phyloP scores from a whole-genome alignment of 2,329 filamentous ascomycete species.

The Fusarium dimerum region DNA sequence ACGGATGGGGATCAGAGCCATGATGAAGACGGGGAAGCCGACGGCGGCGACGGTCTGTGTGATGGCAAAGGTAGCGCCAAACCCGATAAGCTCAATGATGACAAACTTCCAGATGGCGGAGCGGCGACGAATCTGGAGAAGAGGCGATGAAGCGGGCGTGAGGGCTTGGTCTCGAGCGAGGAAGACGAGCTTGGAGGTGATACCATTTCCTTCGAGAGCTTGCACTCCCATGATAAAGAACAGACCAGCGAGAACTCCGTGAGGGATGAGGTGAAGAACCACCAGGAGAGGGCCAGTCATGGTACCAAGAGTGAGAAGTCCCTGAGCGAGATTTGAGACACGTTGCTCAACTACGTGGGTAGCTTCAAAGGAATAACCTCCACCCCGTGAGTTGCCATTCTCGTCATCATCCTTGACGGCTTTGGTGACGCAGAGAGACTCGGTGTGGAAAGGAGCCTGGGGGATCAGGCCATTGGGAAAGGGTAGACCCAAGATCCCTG shows the following conservation, averaged over 20 bases:
- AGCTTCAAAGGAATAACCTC: constrained; percentile 52
- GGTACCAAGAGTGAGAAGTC: constrained; percentile 74
- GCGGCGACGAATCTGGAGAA: constrained; percentile 62
- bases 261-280: constrained; percentile 75
- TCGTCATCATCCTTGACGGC: constrained; percentile 54
- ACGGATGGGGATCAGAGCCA: constrained; percentile 67
- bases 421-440: constrained; percentile 72
- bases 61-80: constrained; percentile 78
- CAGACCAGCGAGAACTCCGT: constrained; percentile 76
- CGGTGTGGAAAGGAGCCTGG: constrained; percentile 80
- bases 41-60: constrained; percentile 82
- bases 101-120: constrained; percentile 72
- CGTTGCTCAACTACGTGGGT: constrained; percentile 77
- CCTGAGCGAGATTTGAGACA: constrained; percentile 75
- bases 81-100: constrained; percentile 65
- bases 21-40: constrained; percentile 75
- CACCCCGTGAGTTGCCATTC: constrained; percentile 52
- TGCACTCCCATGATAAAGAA: constrained; percentile 87
- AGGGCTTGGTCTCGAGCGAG: constrained; percentile 64
- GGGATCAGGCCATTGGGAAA: constrained; percentile 84
- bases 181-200: constrained; percentile 74
- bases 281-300: constrained; percentile 75
- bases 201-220: constrained; percentile 74
- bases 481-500: constrained; percentile 74
- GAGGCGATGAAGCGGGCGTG: constrained; percentile 60